Conservation (phyloP, 352 stramenopile genomes). For the Phytophthora citricola region DNA sequence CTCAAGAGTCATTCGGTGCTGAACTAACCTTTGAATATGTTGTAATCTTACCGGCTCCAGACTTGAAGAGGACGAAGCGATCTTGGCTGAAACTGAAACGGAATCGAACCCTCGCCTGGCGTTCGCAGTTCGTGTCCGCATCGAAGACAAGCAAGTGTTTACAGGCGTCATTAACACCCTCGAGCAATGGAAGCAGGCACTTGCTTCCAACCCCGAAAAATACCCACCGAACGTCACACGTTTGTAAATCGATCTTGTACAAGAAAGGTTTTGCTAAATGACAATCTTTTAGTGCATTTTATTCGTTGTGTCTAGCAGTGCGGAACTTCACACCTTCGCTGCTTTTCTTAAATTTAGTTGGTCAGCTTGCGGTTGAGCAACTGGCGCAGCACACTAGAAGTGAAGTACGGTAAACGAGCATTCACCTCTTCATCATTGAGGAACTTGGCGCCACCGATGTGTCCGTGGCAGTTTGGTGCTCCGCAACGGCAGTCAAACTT, state of each 20-base stretch:
- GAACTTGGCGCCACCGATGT: slow-evolving; percentile 87
- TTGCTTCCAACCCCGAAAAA: slow-evolving; percentile 27
- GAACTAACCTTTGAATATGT: slow-evolving; percentile 1
- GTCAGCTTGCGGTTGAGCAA: slow-evolving; percentile 64
- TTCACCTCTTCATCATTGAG: slow-evolving; percentile 63
- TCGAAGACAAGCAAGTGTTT: slow-evolving; percentile 63
- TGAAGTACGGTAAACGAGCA: slow-evolving; percentile 72
- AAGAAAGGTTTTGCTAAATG: slow-evolving; percentile 6
- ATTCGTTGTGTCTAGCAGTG: slow-evolving; percentile 4
- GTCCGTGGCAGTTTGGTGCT: slow-evolving; percentile 57
- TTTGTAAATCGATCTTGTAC: slow-evolving; percentile 11
- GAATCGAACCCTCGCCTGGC: slow-evolving; percentile 29
- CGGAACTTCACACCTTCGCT: not conserved
- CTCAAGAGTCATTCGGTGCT: not conserved
- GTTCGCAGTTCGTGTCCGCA: slow-evolving; percentile 52
- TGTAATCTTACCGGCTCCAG: slow-evolving; percentile 20
- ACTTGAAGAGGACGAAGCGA: slow-evolving; percentile 51
- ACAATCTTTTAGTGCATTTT: slow-evolving; percentile 24
- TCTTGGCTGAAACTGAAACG: slow-evolving; percentile 32
- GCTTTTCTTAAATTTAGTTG: slow-evolving; percentile 36
- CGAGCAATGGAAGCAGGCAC: slow-evolving; percentile 47
- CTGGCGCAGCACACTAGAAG: slow-evolving; percentile 70
- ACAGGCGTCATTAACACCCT: slow-evolving; percentile 41
- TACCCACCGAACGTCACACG: slow-evolving; percentile 47
- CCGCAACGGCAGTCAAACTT: slow-evolving; percentile 90